phyloP scores from a whole-genome alignment of 495 filamentous ascomycete species.

The Penicillium salamii region DNA sequence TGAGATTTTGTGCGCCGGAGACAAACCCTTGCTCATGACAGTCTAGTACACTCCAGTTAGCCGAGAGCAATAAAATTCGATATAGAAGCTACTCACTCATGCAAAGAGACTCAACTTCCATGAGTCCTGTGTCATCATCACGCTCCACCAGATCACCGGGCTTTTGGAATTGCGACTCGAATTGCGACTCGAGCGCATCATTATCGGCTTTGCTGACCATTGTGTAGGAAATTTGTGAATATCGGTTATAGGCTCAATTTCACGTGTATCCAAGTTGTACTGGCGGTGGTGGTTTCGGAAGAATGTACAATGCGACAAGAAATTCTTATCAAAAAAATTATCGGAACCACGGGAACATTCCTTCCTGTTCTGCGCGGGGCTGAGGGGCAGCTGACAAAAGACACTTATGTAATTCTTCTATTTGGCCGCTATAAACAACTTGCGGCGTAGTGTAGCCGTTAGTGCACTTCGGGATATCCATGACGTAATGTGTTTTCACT shows the following conservation, averaged over 20 bases:
- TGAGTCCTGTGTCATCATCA: constrained; percentile 45
- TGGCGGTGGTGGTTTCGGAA: too few relatives aligned
- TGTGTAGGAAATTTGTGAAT: constrained; percentile 2
- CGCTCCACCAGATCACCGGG: constrained; percentile 42
- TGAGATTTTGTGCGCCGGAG: background rate
- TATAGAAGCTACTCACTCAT: constrained; percentile 46
- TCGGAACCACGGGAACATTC: constrained; percentile 36
- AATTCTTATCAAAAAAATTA: constrained; percentile 27
- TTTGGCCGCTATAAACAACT: background rate
- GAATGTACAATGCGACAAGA: background rate
- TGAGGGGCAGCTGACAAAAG: constrained; percentile 25
- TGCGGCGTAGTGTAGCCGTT: too few relatives aligned
- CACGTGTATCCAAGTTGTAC: background rate
- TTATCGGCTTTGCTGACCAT: constrained; percentile 35
- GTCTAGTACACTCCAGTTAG: constrained; percentile 21
- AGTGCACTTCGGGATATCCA: too few relatives aligned
- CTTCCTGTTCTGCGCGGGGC: constrained; percentile 40
- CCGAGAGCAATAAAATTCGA: background rate
- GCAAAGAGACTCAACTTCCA: constrained; percentile 63
- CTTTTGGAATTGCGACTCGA: constrained; percentile 45
- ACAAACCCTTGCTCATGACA: constrained; percentile 76
- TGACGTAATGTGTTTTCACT: too few relatives aligned
- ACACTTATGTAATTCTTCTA: background rate
- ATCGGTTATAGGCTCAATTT: background rate
- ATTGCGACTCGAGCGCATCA: constrained; percentile 31